Base-by-base conservation (phyloP, 116 monocot species). In the Posidonia oceanica region DNA sequence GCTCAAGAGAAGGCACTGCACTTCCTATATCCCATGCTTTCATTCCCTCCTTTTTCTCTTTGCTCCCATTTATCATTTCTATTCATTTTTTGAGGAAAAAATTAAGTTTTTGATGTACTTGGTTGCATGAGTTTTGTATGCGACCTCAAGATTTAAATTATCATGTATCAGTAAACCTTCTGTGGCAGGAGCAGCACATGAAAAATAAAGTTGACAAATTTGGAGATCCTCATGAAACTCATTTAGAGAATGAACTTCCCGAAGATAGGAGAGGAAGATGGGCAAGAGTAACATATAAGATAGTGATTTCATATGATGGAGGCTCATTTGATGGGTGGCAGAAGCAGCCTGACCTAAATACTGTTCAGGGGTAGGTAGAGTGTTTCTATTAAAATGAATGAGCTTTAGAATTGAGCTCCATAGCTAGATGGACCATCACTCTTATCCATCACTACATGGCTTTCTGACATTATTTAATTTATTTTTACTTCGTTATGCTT, bases 271-370 rank as follows among this genome's bases (percentile, higher is more conserved):
- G 57, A 38, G 94, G 90, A 22, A 83, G 90, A 61, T 96, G 86
- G 86, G 81, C 84, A 60, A 86, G 95, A 74, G 39, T 69, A 53
- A 88, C 82, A 20, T 96, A 83, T 56, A 96, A 86, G 71, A 86
- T 96, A 66, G 71, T 86, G 8, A 44, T 96, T 67, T 86, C 86
- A 3, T 96, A 96, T 69, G 88, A 91, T 69, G 95, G 91, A 10
- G 54, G 69, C 3, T 86, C 86, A 15, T 95, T 96, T 67, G 95
- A 96, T 67, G 95, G 95, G 14, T 96, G 95, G 95, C 95, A 96
- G 70, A 96, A 85, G 81, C 95, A 96, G 76, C 88, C 95, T 74
- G 83, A 75, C 48, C 78, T 91, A n/a, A 83, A 96, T 77, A 96
- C 91, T 58, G 88, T 96, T 75, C 95, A 96, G 76, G 88, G 86